Conservation (phyloP, 148 eudicot species). For the Bassia scoparia region DNA sequence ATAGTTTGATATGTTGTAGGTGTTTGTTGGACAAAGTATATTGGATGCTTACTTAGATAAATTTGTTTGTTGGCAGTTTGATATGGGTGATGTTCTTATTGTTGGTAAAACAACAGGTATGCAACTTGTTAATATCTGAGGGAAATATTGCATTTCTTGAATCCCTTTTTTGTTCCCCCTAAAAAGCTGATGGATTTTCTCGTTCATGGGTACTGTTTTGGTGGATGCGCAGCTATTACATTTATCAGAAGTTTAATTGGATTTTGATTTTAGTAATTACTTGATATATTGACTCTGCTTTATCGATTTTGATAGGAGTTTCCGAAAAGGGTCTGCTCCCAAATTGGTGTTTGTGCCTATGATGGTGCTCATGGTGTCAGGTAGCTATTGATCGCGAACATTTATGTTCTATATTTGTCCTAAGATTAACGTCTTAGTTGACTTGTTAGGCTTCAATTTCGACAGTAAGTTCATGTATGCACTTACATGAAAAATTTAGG, state of each 20-base stretch:
- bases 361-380: constrained; percentile 80
- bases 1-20: not conserved
- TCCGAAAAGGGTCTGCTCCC: constrained; percentile 84
- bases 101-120: constrained; percentile 73
- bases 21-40: not conserved
- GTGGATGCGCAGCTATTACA: constrained; percentile 76
- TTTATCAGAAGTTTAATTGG: not conserved
- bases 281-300: constrained; percentile 6
- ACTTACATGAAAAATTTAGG: not conserved
- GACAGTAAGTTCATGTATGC: not conserved
- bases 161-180: not conserved
- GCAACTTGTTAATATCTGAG: not conserved
- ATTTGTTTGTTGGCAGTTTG: constrained; percentile 45
- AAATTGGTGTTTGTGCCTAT: constrained; percentile 72
- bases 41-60: not conserved
- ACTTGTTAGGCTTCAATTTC: not conserved
- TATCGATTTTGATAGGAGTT: constrained; percentile 38
- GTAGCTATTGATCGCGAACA: constrained; percentile 27
- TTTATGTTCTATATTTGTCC: not conserved
- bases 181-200: not conserved
- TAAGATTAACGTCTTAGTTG: not conserved
- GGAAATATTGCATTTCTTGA: not conserved
- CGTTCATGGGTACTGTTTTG: constrained; percentile 56
- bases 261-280: not conserved
- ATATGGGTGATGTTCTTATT: constrained; percentile 91